phyloP scores from a whole-genome alignment of 352 stramenopile species.

The Globisporangium nunn region DNA sequence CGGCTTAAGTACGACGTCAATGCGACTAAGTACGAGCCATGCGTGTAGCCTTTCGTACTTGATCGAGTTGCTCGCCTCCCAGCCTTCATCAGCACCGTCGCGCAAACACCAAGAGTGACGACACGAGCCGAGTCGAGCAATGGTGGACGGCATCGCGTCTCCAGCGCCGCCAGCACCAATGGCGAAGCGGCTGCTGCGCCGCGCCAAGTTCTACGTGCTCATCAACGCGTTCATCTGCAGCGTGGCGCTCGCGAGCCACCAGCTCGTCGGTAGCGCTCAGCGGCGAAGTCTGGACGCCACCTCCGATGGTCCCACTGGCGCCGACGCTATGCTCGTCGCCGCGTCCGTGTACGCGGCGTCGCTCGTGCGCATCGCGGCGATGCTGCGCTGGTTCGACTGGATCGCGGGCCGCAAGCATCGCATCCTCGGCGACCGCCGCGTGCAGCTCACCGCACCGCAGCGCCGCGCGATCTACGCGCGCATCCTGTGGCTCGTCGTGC shows the following conservation, averaged over 20 bases:
- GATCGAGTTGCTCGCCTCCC: no score
- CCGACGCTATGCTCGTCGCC: not conserved
- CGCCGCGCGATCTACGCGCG: constrained; percentile 42
- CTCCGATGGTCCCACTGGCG: no score
- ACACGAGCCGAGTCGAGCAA: not conserved
- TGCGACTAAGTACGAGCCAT: no score
- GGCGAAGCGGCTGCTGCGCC: constrained; percentile 23
- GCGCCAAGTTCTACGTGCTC: constrained; percentile 72
- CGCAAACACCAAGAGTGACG: not conserved
- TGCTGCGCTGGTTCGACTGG: constrained; percentile 78
- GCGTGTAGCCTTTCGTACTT: no score
- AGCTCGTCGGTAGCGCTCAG: constrained; percentile 10
- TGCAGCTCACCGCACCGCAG: constrained; percentile 33
- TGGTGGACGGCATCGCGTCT: not conserved
- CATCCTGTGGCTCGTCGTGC: constrained; percentile 58
- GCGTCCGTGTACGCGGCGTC: constrained; percentile 31
- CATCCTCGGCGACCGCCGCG: constrained; percentile 58
- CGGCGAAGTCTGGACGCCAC: not conserved
- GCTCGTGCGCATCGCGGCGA: constrained; percentile 48
- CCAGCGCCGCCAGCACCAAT: not conserved
- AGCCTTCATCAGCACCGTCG: no score
- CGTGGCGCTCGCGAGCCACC: constrained; percentile 30
- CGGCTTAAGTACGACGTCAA: no score
- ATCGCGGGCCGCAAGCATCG: constrained; percentile 61
- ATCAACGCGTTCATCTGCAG: constrained; percentile 81